Percentiles rank a stretch among this genome's conserved stretches.
Evolutionary conservation across 169 alveolate species (phyloP).

Genomic region (Babesia divergens): DNA sequence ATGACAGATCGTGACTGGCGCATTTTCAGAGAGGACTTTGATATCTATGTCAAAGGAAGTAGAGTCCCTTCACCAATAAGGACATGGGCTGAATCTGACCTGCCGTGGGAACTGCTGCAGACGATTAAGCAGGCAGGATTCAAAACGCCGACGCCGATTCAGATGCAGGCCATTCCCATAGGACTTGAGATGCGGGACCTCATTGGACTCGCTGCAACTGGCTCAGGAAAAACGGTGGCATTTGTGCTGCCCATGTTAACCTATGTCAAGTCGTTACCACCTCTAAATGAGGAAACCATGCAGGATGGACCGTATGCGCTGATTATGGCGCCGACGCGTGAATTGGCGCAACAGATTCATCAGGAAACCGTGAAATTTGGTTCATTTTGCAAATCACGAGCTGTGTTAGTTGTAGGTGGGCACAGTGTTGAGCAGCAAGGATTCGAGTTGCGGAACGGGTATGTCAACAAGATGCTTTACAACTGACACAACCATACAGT

Average conservation of each 20-base stretch:
- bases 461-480: background rate
- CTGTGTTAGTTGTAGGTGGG: slow-evolving; percentile 96
- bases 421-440: slow-evolving; percentile 90
- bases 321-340: slow-evolving; percentile 92
- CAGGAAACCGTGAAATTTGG: slow-evolving; percentile 89
- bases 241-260: slow-evolving; percentile 93
- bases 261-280: slow-evolving; percentile 86
- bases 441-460: slow-evolving; percentile 88
- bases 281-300: slow-evolving; percentile 84
- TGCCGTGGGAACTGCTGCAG: slow-evolving; percentile 76
- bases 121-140: slow-evolving; percentile 77
- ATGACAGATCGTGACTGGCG: slow-evolving; percentile 96
- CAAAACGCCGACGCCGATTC: slow-evolving; percentile 92
- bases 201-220: slow-evolving; percentile 98
- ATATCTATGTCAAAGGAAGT: slow-evolving; percentile 86
- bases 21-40: slow-evolving; percentile 92
- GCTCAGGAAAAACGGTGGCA: slow-evolving; percentile 95
- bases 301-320: slow-evolving; percentile 95
- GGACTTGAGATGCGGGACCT: slow-evolving; percentile 90
- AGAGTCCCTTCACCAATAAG: slow-evolving; percentile 92
- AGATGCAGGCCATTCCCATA: slow-evolving; percentile 95
- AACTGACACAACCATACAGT: slow-evolving; percentile 15
- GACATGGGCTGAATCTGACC: slow-evolving; percentile 85
- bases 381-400: slow-evolving; percentile 77
- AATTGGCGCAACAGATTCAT: slow-evolving; percentile 91